Percentiles rank a stretch among this genome's conserved stretches.
Evolutionary conservation across 1,284 basidiomycete genomes (phyloP).

Genomic region (Rhodotorula sp.): DNA sequence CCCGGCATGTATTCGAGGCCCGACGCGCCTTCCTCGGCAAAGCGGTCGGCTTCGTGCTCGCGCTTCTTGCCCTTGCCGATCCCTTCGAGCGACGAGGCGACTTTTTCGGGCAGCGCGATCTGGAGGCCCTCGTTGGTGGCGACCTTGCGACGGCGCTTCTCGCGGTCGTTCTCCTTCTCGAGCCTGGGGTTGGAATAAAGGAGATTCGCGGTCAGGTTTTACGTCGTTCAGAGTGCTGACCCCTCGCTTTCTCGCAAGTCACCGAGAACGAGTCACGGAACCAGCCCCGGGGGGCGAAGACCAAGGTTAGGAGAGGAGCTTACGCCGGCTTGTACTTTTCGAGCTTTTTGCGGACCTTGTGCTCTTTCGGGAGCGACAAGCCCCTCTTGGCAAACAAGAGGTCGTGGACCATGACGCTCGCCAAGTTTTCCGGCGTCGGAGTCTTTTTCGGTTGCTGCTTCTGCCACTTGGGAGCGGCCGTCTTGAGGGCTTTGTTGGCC

Average conservation of each 20-base stretch:
- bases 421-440: conserved; percentile 53
- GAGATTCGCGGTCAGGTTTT: neutral
- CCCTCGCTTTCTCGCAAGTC: no score
- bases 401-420: conserved; percentile 83
- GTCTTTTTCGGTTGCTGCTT: conserved; percentile 25
- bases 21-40: conserved; percentile 28
- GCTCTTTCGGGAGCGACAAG: conserved; percentile 45
- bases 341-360: conserved; percentile 46
- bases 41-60: conserved; percentile 29
- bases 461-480: conserved; percentile 14
- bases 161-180: conserved; percentile 43
- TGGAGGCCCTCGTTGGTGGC: conserved; percentile 42
- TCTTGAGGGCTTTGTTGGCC: conserved; percentile 27
- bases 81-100: conserved; percentile 34
- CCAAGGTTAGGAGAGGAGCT: no score
- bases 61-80: conserved; percentile 44
- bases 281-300: no score
- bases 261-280: no score
- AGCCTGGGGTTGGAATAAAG: conserved; percentile 16
- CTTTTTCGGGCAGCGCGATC: conserved; percentile 34
- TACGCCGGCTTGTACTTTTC: conserved; percentile 44
- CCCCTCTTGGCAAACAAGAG: conserved; percentile 68
- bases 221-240: neutral
- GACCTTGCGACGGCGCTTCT: conserved; percentile 42
- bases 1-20: conserved; percentile 26